Base-by-base conservation (phyloP, 208 protist species). In the Crithidia expoeki region DNA sequence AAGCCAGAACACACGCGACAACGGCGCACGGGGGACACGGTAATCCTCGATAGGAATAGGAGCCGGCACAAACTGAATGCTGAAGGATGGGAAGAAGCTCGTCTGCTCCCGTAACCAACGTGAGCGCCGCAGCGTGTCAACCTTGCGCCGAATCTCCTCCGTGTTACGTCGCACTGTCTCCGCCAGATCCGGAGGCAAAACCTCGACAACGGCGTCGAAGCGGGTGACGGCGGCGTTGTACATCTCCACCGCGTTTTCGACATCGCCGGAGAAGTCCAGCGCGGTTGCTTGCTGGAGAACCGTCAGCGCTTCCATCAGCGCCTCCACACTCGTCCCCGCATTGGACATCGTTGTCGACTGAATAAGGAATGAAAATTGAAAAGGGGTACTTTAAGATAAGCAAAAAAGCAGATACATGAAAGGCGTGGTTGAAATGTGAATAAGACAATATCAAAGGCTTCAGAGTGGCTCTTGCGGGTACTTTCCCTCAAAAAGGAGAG, bases 201-300 rank as follows among this genome's bases (percentile, higher is more conserved):
- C 79, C 14, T 72, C 72, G 2, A 62, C 63, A 16, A 93, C 58
- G 10, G 61, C 74, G 46, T 93, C 82, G 14, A 95, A 76, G 25
- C 79, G 70, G n/a, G 58, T 77, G 21, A 74, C 72, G 27, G 83
- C 87, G 14, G 81, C 67, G 47, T 61, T 80, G 65, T 95, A 95
- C 81, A 93, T 74, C 52, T 88, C 79, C 60, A 90, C 65, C 10
- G 90, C 87, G 12, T 79, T 72, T n/a, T 86, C 77, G 14, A 68
- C 68, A 12, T 90, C 72, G 36, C 80, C 84, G 19, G 82, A 71
- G 40, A 86, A 74, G 38, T 95, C 86, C 14, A 87, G 76, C 11
- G 88, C 79, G 42, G 68, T 90, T 19, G 77, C 90, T 57, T 95
- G 88, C 78, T 92, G 87, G 44, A 93, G 80, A 19, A 92, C 65